These are phyloP conservation scores for Trichoderma gamsii DNA, from an alignment of 495 filamentous ascomycete species.

Conservation along the genomic window DNA sequence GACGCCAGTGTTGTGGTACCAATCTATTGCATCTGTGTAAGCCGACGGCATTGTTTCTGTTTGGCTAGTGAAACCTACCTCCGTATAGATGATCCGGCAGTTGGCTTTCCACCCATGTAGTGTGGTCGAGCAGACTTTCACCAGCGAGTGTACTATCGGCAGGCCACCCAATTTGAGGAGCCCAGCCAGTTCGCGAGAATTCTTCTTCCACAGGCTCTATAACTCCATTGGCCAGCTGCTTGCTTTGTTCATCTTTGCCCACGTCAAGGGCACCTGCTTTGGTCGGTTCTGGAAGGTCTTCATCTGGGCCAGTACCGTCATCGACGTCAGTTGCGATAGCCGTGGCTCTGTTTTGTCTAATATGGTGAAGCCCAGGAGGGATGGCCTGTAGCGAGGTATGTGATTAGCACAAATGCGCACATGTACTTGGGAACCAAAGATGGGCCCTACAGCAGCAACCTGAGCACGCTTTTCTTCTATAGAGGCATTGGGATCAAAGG, in stretches of 20 bases:
- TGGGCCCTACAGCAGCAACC: slow-evolving; percentile 62
- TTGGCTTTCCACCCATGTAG: slow-evolving; percentile 77
- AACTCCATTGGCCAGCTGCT: slow-evolving; percentile 38
- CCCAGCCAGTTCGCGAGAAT: slow-evolving; percentile 76
- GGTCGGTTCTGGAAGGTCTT: slow-evolving; percentile 71
- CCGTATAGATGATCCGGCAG: slow-evolving; percentile 89
- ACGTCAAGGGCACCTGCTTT: slow-evolving; percentile 56
- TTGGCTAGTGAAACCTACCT: slow-evolving; percentile 42
- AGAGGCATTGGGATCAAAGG: slow-evolving; percentile 81
- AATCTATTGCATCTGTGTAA: slow-evolving; percentile 51
- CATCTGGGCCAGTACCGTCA: slow-evolving; percentile 59
- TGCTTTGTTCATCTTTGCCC: slow-evolving; percentile 38
- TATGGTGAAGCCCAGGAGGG: slow-evolving; percentile 54
- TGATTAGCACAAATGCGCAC: background rate
- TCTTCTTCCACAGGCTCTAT: slow-evolving; percentile 53
- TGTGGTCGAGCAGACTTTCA: slow-evolving; percentile 74
- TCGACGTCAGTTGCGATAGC: slow-evolving; percentile 71
- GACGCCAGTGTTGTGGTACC: slow-evolving; percentile 92
- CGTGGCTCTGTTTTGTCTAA: slow-evolving; percentile 59
- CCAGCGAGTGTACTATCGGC: slow-evolving; percentile 45
- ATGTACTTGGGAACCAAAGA: background rate
- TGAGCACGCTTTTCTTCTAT: slow-evolving; percentile 78
- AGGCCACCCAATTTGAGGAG: slow-evolving; percentile 69
- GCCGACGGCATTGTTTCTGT: background rate
- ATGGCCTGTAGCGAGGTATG: slow-evolving; percentile 29